Evolutionary conservation across 176 grass and related monocot species (phyloP).

Genomic region (bread wheat (Triticum aestivum)): IWGSC_CS_RefSeq_v2.1 NC_057799.1:460440140-460440639

Average conservation of each 20-base stretch:
- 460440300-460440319: neutral
- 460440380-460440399: neutral
- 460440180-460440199: constrained; percentile 55
- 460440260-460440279: neutral
- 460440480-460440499: neutral
- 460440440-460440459: neutral
- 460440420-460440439: constrained; percentile 28
- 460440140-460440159: constrained; percentile 68
- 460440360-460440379: neutral
- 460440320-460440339: constrained; percentile 2
- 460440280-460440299: neutral
- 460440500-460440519: neutral
- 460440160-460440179: constrained; percentile 63
- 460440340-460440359: constrained; percentile 9
- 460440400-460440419: neutral
- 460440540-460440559: neutral
- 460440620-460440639: neutral
- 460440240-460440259: constrained; percentile 67
- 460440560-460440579: neutral
- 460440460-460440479: neutral
- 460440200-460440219: constrained; percentile 56
- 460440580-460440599: neutral
- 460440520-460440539: neutral
- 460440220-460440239: constrained; percentile 95
- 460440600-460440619: neutral